Base-by-base conservation (phyloP, 257 asterid species). In the Solanum boliviense region DNA sequence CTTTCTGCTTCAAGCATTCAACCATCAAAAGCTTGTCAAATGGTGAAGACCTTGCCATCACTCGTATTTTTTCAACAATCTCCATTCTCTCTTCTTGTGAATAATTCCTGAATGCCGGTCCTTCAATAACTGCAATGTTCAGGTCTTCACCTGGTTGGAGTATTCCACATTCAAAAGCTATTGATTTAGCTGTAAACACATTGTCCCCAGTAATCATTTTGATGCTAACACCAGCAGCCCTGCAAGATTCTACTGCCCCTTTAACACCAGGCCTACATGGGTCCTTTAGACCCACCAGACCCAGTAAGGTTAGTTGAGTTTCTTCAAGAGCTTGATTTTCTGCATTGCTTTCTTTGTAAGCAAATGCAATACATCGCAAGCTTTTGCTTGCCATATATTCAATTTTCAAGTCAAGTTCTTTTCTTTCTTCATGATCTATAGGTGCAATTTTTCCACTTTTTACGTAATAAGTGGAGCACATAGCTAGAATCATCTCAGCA, bases 91-190 rank as follows among this genome's bases (percentile, higher is more conserved):
- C 89, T 84, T 65, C 87, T 70, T 76, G 18, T 60, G 89, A 79
- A 78, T 67, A 71, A 58, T 52, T 84, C 35, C 89, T 74, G 48
- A 88, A 88, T 38, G 67, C n/a, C 21, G 27, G 13, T 29, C 87
- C 89, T 44, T 88, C 87, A 29, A 88, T 58, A 9, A 84, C 60
- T 76, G 88, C 88, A 35, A 34, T 18, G 2, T 88, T 60, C 39
- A 62, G 4, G 52, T 88, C 82, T 36, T 85, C 88, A 38, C 71
- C 83, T 12, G 81, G 52, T 44, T 38, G 67, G 65, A 88, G 85
- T n/a, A 88, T 88, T 73, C 90, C 88, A 88, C 90, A 88, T 65
- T 88, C 90, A 25, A 44, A 18, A 70, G 90, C 90, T 88, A 88
- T 88, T 29, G 88, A 70, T 88, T 36, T 84, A 10, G 90, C 90